Percentiles rank a stretch among this genome's conserved stretches.
Evolutionary conservation across 352 stramenopile species (phyloP).

Genomic region (Phytophthora macrochlamydospora): DNA sequence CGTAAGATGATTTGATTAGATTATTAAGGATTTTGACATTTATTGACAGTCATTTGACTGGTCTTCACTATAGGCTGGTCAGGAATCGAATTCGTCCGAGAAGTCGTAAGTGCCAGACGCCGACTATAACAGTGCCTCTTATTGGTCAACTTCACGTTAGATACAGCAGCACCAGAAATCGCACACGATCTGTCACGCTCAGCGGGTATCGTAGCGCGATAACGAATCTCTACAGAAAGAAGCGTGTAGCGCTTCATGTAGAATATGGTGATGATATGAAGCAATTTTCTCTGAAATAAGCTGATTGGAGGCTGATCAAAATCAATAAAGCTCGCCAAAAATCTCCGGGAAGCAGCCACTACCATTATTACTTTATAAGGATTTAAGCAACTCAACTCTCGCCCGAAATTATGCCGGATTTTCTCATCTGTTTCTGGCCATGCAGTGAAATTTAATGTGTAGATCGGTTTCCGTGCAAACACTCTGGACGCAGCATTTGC

Average conservation of each 20-base stretch:
- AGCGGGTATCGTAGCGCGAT: conserved; percentile 15
- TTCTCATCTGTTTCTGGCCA: conserved; percentile 26
- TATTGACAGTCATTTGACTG: too few species aligned
- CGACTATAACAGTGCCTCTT: too few species aligned
- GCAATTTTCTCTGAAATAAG: conserved; percentile 22
- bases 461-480: conserved; percentile 26
- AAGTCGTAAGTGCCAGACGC: too few species aligned
- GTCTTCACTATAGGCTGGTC: too few species aligned
- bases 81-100: too few species aligned
- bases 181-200: neutral
- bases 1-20: too few species aligned
- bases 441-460: conserved; percentile 29
- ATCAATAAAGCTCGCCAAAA: neutral
- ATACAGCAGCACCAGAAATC: neutral
- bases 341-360: conserved; percentile 13
- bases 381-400: neutral
- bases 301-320: conserved; percentile 5
- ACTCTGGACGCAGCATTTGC: conserved; percentile 14
- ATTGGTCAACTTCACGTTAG: too few species aligned
- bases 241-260: conserved; percentile 4
- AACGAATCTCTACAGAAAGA: conserved; percentile 8
- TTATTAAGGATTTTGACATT: too few species aligned
- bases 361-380: conserved; percentile 10
- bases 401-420: conserved; percentile 11
- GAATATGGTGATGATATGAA: conserved; percentile 23